phyloP scores from a whole-genome alignment of 768 basidiomycete species.

The Suillus ampliporus region DNA sequence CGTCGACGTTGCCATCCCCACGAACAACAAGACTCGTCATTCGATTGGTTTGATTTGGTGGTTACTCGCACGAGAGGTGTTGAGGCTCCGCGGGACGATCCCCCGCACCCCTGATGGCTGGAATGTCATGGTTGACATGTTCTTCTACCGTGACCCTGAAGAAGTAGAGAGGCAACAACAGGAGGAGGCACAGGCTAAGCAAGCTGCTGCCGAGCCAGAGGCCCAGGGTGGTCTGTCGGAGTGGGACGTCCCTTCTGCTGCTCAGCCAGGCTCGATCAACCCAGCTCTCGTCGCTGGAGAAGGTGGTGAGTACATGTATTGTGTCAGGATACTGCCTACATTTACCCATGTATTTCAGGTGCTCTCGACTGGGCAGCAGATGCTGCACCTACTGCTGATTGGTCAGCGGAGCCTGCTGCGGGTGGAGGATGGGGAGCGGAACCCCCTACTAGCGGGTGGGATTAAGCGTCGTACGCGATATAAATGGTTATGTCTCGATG shows the following conservation, averaged over 20 bases:
- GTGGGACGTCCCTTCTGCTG: constrained; percentile 78
- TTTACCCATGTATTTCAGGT: constrained; percentile 41
- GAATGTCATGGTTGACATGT: constrained; percentile 99
- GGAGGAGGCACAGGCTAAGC: constrained; percentile 89
- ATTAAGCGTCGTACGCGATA: constrained; percentile 21
- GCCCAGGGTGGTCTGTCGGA: constrained; percentile 58
- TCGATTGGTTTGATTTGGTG: constrained; percentile 98
- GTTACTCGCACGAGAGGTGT: constrained; percentile 96
- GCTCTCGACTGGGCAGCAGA: constrained; percentile 89
- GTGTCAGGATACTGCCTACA: not conserved
- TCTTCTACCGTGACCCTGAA: constrained; percentile 99
- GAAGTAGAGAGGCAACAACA: constrained; percentile 98
- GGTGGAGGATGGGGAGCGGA: constrained; percentile 44
- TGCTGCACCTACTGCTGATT: constrained; percentile 63
- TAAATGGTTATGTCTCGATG: constrained; percentile 21
- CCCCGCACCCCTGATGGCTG: constrained; percentile 91
- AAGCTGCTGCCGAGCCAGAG: constrained; percentile 61
- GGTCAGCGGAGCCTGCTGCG: constrained; percentile 81
- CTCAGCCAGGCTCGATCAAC: constrained; percentile 75
- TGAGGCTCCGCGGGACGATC: constrained; percentile 93
- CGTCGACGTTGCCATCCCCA: constrained; percentile 98
- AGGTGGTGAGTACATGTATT: constrained; percentile 45
- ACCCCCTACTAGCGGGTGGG: constrained; percentile 34
- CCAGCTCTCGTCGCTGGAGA: constrained; percentile 73
- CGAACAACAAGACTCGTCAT: constrained; percentile 99